These are phyloP conservation scores for Talaromyces atroroseus DNA, from an alignment of 2,329 filamentous ascomycete genomes.

Conservation along the genomic window DNA sequence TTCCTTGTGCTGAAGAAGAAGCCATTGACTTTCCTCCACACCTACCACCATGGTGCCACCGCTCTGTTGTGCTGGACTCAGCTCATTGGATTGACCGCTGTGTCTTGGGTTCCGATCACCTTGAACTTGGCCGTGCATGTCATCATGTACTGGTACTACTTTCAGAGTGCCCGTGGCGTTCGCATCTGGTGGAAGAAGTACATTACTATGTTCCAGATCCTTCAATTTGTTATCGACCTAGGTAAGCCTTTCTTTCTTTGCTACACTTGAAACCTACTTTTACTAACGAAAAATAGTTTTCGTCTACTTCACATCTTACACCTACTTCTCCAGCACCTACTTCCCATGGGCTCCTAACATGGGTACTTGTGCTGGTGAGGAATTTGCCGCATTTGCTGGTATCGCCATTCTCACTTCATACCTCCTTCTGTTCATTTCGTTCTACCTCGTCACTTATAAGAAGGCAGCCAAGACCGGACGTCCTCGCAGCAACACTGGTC, in stretches of 20 bases:
- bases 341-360: constrained; percentile 76
- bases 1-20: constrained; percentile 99
- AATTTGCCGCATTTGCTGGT: constrained; percentile 89
- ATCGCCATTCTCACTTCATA: constrained; percentile 92
- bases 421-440: constrained; percentile 96
- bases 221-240: constrained; percentile 94
- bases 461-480: constrained; percentile 53
- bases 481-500: constrained; percentile 58
- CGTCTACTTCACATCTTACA: constrained; percentile 99
- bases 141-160: constrained; percentile 99
- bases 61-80: constrained; percentile 97
- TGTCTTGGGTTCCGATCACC: constrained; percentile 90
- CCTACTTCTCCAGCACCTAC: constrained; percentile 92
- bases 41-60: constrained; percentile 96
- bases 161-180: constrained; percentile 93
- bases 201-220: constrained; percentile 95
- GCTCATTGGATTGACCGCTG: constrained; percentile 83
- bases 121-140: constrained; percentile 93
- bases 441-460: constrained; percentile 94
- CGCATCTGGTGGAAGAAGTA: constrained; percentile 99
- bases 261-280: constrained; percentile 6
- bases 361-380: constrained; percentile 87
- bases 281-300: constrained; percentile 60
- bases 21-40: constrained; percentile 97
- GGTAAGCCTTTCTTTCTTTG: constrained; percentile 51